Percentiles rank a stretch among this genome's conserved stretches.
Evolutionary conservation across 2,329 filamentous ascomycete species (phyloP).

Genomic region (Verticillium zaregamsianum): DNA sequence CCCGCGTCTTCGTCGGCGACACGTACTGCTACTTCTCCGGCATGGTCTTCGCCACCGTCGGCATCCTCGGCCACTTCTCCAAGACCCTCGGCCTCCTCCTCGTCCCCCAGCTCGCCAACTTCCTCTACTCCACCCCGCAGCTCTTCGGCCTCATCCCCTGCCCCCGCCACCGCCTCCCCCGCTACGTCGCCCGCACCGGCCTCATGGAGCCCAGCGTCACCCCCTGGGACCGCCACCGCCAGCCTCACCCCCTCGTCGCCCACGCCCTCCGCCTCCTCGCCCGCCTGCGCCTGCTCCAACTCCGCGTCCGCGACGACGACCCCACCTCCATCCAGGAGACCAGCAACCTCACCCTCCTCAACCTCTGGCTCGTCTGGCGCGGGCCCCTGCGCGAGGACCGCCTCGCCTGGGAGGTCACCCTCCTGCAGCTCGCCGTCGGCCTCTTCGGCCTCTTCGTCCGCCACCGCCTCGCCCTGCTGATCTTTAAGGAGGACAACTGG

Average conservation of each 20-base stretch:
- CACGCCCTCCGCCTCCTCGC: slow-evolving; percentile 64
- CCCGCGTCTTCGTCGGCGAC: slow-evolving; percentile 92
- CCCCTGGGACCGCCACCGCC: slow-evolving; percentile 62
- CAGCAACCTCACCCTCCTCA: slow-evolving; percentile 88
- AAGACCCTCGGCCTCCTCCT: slow-evolving; percentile 92
- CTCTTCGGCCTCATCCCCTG: slow-evolving; percentile 88
- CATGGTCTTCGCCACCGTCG: slow-evolving; percentile 97
- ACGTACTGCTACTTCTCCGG: slow-evolving; percentile 99
- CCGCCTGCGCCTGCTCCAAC: slow-evolving; percentile 52
- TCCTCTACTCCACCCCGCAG: slow-evolving; percentile 88
- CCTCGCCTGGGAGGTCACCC: slow-evolving; percentile 73
- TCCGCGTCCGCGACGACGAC: slow-evolving; percentile 64
- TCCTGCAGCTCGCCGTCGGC: slow-evolving; percentile 73
- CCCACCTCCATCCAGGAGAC: slow-evolving; percentile 68
- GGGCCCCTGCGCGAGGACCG: slow-evolving; percentile 85
- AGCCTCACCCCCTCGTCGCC: slow-evolving; percentile 62
- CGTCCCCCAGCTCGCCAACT: slow-evolving; percentile 94
- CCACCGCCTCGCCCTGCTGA: slow-evolving; percentile 78
- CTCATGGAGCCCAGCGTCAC: slow-evolving; percentile 84
- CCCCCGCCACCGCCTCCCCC: slow-evolving; percentile 85
- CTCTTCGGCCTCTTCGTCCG: slow-evolving; percentile 80
- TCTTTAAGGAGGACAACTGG: slow-evolving; percentile 89
- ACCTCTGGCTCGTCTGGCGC: slow-evolving; percentile 94
- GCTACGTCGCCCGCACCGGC: slow-evolving; percentile 80
- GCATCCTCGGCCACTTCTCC: slow-evolving; percentile 95